Base-by-base conservation (phyloP, 2,329 filamentous ascomycete species). In the Pyrenochaeta sp. region DNA sequence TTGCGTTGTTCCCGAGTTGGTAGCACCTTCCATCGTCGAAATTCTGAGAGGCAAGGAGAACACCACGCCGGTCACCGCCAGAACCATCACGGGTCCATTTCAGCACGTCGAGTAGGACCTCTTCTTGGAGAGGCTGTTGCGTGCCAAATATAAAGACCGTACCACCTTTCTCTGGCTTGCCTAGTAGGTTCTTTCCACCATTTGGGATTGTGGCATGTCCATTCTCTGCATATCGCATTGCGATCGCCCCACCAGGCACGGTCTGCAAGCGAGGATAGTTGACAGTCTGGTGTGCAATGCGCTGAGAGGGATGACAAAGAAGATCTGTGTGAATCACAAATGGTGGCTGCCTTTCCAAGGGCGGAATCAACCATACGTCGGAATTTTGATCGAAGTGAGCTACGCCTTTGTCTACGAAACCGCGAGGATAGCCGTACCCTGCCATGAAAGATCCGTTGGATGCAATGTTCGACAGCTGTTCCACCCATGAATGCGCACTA, bases 21-120 rank as follows among this genome's bases (percentile, higher is more conserved):
- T 89, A 90, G 76, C 92, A 96, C 62, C 88, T 85, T 24, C 87
- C 87, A 61, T 96, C 91, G 60, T 96, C 91, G 68, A 85, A 96
- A 74, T 87, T 85, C 55, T 89, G 84, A n/a, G n/a, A n/a, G n/a
- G n/a, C n/a, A n/a, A n/a, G n/a, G n/a, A n/a, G n/a, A n/a, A n/a
- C n/a, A n/a, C 40, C 31, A 10, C 40, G 27, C 28, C 26, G 20
- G 18, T 34, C 17, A 17, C 40, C 32, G 13, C 40, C 31, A 19
- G 24, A 30, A 9, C 40, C 32, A 35, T 43, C 32, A 20, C 17
- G n/a, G 9, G 24, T 43, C 40, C 32, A 43, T 29, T 43, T 15
- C 30, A 43, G 34, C 21, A 43, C 32, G 20, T 36, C 13, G 5
- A 21, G 11, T 20, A 43, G 40, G 8, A 27, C 24, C 32, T 43